Base-by-base conservation (phyloP, 2,329 filamentous ascomycete species). In the Colletotrichum musicola region DNA sequence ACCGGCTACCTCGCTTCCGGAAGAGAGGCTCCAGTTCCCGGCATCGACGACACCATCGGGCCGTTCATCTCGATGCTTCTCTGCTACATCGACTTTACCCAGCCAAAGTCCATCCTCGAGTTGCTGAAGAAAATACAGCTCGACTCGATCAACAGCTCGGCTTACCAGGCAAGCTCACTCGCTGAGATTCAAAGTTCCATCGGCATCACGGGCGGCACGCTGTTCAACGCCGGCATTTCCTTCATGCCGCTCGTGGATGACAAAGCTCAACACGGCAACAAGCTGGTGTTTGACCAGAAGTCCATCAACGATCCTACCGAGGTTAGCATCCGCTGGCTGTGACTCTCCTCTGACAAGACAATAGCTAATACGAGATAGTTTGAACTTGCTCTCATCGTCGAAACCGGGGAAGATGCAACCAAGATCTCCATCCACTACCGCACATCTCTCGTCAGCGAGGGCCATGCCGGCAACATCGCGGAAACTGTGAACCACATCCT, bases 1-100 rank as follows among this genome's bases (percentile, higher is more conserved):
- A 89, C 88, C 68, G 87, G 86, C 1, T 85, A 87, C 63, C 80
- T 88, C 0, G 75, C 85, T 4, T 85, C 85, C 0, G 87, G 87
- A 1, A 80, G 87, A 14, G 86, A 89, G 68, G 79, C 83, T 4
- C 81, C 84, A 1, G 77, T 89, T 1, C 75, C 79, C 2, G 80
- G 81, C 1, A 83, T 88, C 12, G 79, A 83, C 2, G 78, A 83
- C 3, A 81, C 85, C 1, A 80, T 85, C 12, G 87, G 87, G 0
- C 79, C 82, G 10, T 85, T 88, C 55, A 84, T 88, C 67, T 87
- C 86, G 62, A 87, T 88, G 81, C 79, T 89, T 3, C 54, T 64
- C 2, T 64, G 62, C 38, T 35, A 25, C 7, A 18, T 64, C 18
- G 62, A 64, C 47, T 59, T 82, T 86, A 53, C 86, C 82, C 66